Conservation (phyloP, 1,284 basidiomycete genomes). For the Sphaerobolus stellatus region DNA sequence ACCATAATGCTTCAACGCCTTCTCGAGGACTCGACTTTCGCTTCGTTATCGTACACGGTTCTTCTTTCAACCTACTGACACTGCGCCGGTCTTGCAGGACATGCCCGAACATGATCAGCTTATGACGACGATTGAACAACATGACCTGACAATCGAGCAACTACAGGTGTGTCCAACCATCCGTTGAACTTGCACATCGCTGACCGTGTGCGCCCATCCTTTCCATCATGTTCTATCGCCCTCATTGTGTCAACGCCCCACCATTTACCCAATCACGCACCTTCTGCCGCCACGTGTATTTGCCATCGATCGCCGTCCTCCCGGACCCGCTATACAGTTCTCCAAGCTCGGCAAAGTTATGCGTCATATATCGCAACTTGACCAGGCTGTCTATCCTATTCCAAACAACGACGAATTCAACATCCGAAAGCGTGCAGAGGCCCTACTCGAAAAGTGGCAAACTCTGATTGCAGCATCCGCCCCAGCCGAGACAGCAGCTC, state of each 20-base stretch:
- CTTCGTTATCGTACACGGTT: too few relatives aligned
- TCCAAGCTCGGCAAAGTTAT: conserved; percentile 99
- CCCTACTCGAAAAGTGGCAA: conserved; percentile 75
- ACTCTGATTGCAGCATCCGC: conserved; percentile 24
- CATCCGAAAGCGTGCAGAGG: conserved; percentile 79
- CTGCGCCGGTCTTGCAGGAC: conserved; percentile 62
- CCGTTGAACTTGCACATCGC: conserved; percentile 1
- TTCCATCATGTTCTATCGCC: conserved; percentile 6
- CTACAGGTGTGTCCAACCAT: conserved; percentile 56
- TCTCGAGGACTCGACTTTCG: too few relatives aligned
- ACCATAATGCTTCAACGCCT: not conserved
- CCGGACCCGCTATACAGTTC: conserved; percentile 47
- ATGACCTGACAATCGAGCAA: conserved; percentile 85
- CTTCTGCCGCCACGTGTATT: not conserved
- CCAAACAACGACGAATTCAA: conserved; percentile 85
- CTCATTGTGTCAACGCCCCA: conserved; percentile 20
- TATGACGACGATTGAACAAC: conserved; percentile 82
- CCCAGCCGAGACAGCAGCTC: not conserved
- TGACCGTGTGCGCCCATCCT: not conserved
- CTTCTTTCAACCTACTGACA: too few relatives aligned
- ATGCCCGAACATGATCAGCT: conserved; percentile 76
- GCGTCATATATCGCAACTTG: conserved; percentile 84
- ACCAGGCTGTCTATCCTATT: conserved; percentile 51
- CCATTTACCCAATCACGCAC: conserved; percentile 21
- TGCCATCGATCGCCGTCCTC: not conserved